phyloP scores from a whole-genome alignment of 345 rosid genomes.

The Angophora floribunda region DNA sequence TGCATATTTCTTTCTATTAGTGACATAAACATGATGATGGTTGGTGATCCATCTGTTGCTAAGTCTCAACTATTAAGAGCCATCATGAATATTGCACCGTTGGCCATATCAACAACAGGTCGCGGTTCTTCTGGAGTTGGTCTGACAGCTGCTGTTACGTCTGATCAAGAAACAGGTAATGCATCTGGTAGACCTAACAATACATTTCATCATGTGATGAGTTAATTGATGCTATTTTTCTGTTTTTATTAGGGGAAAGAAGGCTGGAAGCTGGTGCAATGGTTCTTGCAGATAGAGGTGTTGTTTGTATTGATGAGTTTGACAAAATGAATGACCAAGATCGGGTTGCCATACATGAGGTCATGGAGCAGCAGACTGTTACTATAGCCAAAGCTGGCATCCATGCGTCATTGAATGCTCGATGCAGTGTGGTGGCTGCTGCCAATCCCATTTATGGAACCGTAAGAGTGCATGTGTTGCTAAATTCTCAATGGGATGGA shows the following conservation, averaged over 20 bases:
- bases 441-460: conserved; percentile 99
- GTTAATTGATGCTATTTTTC: neutral
- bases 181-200: neutral
- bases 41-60: conserved; percentile 99
- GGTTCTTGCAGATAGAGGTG: conserved; percentile 99
- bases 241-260: conserved; percentile 69
- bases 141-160: conserved; percentile 97
- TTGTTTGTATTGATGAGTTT: conserved; percentile 96
- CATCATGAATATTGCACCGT: conserved; percentile 96
- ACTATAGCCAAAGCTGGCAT: conserved; percentile 99
- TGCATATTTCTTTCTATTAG: conserved; percentile 20
- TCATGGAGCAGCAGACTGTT: conserved; percentile 99
- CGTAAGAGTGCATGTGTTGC: conserved; percentile 31
- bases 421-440: conserved; percentile 98
- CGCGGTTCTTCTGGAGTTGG: conserved; percentile 99
- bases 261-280: conserved; percentile 99
- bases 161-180: conserved; percentile 98
- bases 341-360: conserved; percentile 99
- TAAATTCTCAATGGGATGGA: neutral
- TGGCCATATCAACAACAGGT: conserved; percentile 98
- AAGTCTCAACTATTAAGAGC: conserved; percentile 98
- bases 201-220: neutral
- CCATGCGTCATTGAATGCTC: conserved; percentile 95
- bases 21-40: conserved; percentile 99
- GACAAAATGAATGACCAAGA: conserved; percentile 99